Conservation (phyloP, 202 grass and related monocot species). For the Dendrocalamus latiflorus region DNA sequence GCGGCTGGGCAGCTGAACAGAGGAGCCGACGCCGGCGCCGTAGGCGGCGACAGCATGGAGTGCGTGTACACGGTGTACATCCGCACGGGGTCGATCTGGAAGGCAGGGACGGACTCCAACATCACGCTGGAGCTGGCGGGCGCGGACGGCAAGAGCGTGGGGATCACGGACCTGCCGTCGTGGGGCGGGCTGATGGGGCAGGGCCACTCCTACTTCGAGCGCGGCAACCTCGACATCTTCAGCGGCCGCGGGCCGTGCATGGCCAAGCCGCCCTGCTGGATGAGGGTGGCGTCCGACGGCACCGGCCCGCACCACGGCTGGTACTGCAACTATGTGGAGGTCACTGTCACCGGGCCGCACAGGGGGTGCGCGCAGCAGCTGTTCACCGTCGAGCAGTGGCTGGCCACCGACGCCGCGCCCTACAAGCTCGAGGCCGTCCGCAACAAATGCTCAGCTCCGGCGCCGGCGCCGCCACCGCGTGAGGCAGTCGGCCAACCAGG, state of each 20-base stretch:
- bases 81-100: slow-evolving; percentile 90
- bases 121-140: slow-evolving; percentile 56
- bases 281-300: slow-evolving; percentile 66
- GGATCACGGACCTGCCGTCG: slow-evolving; percentile 56
- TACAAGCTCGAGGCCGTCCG: too few relatives aligned
- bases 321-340: slow-evolving; percentile 99
- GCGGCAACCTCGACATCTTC: slow-evolving; percentile 95
- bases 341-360: too few relatives aligned
- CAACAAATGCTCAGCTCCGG: too few relatives aligned
- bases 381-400: too few relatives aligned
- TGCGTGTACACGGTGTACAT: slow-evolving; percentile 97
- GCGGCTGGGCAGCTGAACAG: too few relatives aligned
- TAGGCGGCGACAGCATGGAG: slow-evolving; percentile 19
- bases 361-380: too few relatives aligned
- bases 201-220: slow-evolving; percentile 82
- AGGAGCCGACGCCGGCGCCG: too few relatives aligned
- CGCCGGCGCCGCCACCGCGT: too few relatives aligned
- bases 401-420: too few relatives aligned
- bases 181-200: slow-evolving; percentile 75
- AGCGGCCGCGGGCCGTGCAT: slow-evolving; percentile 84
- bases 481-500: too few relatives aligned
- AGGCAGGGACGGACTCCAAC: slow-evolving; percentile 63
- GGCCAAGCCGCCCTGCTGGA: slow-evolving; percentile 42
- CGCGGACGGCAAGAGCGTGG: slow-evolving; percentile 51
- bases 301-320: slow-evolving; percentile 72